Percentiles rank a stretch among this genome's conserved stretches.
phyloP scores from a whole-genome alignment of 75 land plant species.

The Ceratopteris richardii region DNA sequence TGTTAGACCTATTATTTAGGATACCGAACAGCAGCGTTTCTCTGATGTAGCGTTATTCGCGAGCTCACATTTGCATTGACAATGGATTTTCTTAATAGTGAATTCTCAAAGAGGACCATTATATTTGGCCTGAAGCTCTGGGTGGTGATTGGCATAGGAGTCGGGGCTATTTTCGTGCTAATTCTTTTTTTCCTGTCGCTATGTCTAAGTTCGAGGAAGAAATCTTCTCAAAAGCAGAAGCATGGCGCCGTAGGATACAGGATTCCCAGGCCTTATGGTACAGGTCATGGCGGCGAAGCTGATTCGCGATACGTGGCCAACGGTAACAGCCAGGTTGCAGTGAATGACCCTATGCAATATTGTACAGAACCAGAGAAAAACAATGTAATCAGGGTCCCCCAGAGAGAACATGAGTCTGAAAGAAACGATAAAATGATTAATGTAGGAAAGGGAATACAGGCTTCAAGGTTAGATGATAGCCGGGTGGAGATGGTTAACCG shows the following conservation, averaged over 20 bases:
- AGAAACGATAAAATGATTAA: not conserved
- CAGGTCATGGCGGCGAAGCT: not conserved
- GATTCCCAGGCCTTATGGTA: not conserved
- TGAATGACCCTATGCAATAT: not conserved
- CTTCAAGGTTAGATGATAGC: not conserved
- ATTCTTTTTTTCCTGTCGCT: slow-evolving; percentile 50
- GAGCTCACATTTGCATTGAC: too few species aligned
- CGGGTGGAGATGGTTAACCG: not conserved
- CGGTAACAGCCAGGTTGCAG: not conserved
- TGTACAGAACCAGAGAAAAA: not conserved
- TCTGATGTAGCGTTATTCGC: too few species aligned
- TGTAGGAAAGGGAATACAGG: not conserved
- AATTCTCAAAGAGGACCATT: slow-evolving; percentile 51
- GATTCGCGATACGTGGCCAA: not conserved
- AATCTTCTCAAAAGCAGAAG: not conserved
- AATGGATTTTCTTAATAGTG: slow-evolving; percentile 20
- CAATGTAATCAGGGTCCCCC: too few species aligned
- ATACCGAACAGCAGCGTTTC: too few species aligned
- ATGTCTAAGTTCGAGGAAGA: slow-evolving; percentile 35
- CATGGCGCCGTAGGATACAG: not conserved
- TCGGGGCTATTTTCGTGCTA: slow-evolving; percentile 49
- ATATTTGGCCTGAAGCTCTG: slow-evolving; percentile 59
- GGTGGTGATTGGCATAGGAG: slow-evolving; percentile 53
- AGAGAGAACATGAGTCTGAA: not conserved
- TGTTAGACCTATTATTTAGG: too few species aligned